Base-by-base conservation (phyloP, 2,329 filamentous ascomycete species). In the Aspergillus pseudotamarii region DNA sequence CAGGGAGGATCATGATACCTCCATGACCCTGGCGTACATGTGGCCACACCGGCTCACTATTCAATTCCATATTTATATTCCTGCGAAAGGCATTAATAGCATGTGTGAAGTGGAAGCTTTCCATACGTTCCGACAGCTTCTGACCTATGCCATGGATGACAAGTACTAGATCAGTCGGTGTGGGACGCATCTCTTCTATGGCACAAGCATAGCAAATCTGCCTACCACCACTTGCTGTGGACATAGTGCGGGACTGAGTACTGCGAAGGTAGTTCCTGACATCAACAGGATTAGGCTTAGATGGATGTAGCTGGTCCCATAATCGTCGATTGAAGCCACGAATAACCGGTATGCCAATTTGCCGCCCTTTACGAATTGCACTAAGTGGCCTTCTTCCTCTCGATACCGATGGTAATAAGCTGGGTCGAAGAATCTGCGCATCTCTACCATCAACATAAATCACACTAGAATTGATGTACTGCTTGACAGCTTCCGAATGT, bases 91-190 rank as follows among this genome's bases (percentile, higher is more conserved):
- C 87, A 73, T 97, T 98, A 75, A 98, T 94, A 6, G 93, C 92
- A 76, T 98, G 94, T 0, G 95, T 99, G 72, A 99, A 99, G 76
- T 98, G 93, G 71, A 94, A 99, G 70, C 93, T 97, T 77, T 98
- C 94, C 64, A 98, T 92, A 14, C 94, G 86, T 75, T 99, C 93
- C 0, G 94, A 96, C 57, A 98, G 85, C 76, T 99, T 98, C 76
- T 99, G 95, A 0, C 95, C 95, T 67, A 99, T 98, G 2, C 95
- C 95, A 72, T 99, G 95, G 50, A 95, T 91, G 11, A 98, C 92
- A 5, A 99, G 84, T 1, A 98, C 87, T 9, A 99, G 82, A 73
- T 99, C 95, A 0, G 91, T 94, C 6, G 96, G 91, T 64, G 89
- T 88, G 1, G 88, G 88, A 32, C 83, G 83, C 48, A 86, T 82